Percentiles rank a stretch among this genome's conserved stretches.
Conservation (phyloP, 345 rosid genomes). For the Acer yangbiense region DNA sequence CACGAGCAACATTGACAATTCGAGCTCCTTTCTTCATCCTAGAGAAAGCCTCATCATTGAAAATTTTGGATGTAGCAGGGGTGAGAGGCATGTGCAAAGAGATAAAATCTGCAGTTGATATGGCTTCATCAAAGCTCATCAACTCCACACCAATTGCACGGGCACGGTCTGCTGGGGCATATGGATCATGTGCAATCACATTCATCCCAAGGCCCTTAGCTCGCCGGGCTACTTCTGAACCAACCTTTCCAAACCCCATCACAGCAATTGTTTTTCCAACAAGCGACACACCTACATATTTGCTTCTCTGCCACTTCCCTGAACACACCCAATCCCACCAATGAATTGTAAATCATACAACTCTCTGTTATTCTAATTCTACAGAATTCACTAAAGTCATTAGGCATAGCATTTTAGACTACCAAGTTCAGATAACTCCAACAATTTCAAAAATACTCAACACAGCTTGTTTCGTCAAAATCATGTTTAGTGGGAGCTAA, state of each 20-base stretch:
- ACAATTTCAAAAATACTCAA: background rate
- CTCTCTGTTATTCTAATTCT: no score
- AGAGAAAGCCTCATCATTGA: constrained; percentile 37
- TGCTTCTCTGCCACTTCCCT: constrained; percentile 45
- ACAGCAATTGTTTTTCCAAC: constrained; percentile 51
- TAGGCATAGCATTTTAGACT: background rate
- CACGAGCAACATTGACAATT: constrained; percentile 48
- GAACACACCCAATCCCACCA: background rate
- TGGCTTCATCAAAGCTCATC: constrained; percentile 43
- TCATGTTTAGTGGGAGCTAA: no score
- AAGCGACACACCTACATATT: constrained; percentile 40
- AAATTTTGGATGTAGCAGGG: constrained; percentile 39
- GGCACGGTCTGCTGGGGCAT: constrained; percentile 45
- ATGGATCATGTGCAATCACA: constrained; percentile 48
- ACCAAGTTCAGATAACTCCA: background rate
- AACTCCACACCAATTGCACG: constrained; percentile 37
- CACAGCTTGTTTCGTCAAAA: no score
- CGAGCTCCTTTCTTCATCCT: constrained; percentile 49
- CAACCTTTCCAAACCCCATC: constrained; percentile 54
- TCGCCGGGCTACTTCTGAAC: constrained; percentile 51
- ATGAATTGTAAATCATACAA: background rate
- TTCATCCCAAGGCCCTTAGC: constrained; percentile 53
- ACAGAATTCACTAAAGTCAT: no score
- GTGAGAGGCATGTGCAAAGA: constrained; percentile 55
- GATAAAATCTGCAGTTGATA: constrained; percentile 41